phyloP scores from a whole-genome alignment of 179 eudicot species.

The Drosera spatulata region DNA sequence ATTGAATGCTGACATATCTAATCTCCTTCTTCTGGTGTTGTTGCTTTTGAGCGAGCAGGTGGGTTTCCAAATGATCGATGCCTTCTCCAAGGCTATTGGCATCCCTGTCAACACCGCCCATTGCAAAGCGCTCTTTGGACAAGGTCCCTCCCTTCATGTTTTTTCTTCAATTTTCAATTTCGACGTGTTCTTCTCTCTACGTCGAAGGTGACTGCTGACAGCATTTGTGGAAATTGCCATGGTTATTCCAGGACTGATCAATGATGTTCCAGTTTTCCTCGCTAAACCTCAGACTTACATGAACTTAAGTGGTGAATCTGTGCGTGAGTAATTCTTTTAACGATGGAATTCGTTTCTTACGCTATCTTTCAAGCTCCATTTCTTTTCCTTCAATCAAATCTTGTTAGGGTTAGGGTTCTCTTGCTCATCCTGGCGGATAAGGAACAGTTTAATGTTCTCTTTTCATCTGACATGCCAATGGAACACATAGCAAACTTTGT shows the following conservation, averaged over 20 bases:
- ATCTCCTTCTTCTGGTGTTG: neutral
- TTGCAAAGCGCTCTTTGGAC: constrained; percentile 81
- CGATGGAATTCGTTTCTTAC: too few relatives aligned
- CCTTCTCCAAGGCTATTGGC: constrained; percentile 51
- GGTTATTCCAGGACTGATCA: constrained; percentile 40
- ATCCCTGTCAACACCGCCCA: constrained; percentile 49
- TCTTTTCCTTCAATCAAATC: too few relatives aligned
- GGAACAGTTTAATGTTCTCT: too few relatives aligned
- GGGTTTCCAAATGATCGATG: constrained; percentile 78
- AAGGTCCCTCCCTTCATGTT: constrained; percentile 28
- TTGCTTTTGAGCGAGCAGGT: constrained; percentile 25
- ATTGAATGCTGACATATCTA: neutral
- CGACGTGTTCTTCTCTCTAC: neutral
- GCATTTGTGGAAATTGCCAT: neutral
- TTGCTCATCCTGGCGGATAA: too few relatives aligned
- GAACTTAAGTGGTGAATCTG: constrained; percentile 94
- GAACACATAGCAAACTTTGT: too few relatives aligned
- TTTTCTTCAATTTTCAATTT: neutral
- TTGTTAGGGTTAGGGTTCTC: too few relatives aligned
- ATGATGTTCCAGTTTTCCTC: constrained; percentile 59
- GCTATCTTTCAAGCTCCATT: too few relatives aligned
- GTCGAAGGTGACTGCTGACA: too few relatives aligned
- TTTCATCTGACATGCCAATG: too few relatives aligned
- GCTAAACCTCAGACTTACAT: constrained; percentile 96
- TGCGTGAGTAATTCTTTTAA: constrained; percentile 18